A percentile compares a stretch with the other conserved stretches of the same genome.
Evolutionary conservation across 345 rosid genomes (phyloP).

Genomic region (Tarenaya hassleriana): DNA sequence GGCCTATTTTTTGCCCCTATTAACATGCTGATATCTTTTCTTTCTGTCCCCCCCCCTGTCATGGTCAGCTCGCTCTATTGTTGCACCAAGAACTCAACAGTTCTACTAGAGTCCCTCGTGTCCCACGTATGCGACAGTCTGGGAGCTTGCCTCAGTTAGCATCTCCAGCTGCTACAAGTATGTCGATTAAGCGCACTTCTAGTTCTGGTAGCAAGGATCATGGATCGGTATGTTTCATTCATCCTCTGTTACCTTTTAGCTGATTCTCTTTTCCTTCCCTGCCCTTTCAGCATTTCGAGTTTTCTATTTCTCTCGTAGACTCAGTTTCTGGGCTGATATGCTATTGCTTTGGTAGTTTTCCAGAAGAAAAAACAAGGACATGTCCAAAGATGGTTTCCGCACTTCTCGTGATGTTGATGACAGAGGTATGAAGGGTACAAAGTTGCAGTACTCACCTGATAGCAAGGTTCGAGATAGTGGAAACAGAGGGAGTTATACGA

Average conservation of each 20-base stretch:
- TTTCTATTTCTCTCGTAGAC: background rate
- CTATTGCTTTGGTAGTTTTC: conserved; percentile 43
- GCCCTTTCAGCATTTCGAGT: background rate
- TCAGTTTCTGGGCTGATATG: conserved; percentile 20
- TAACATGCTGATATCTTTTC: conserved; percentile 9
- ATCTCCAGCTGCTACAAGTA: conserved; percentile 60
- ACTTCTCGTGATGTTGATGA: conserved; percentile 49
- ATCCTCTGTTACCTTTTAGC: background rate
- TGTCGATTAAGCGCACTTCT: conserved; percentile 60
- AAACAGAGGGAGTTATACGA: conserved; percentile 34
- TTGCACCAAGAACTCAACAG: conserved; percentile 98
- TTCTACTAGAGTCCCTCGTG: conserved; percentile 97
- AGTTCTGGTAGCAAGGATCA: conserved; percentile 74
- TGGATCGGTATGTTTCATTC: conserved; percentile 48
- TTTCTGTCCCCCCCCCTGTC: conserved; percentile 2
- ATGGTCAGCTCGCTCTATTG: conserved; percentile 82
- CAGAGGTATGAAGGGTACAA: conserved; percentile 49
- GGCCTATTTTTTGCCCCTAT: conserved; percentile 1
- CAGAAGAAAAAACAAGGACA: conserved; percentile 69
- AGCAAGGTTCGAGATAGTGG: conserved; percentile 45
- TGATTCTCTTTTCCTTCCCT: background rate
- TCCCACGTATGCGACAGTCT: conserved; percentile 84
- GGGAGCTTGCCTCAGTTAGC: conserved; percentile 71
- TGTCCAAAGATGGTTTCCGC: conserved; percentile 45
- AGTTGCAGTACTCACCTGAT: conserved; percentile 55